Evolutionary conservation across 2,329 filamentous ascomycete genomes (phyloP).

Genomic region (Phyllosticta citribraziliensis): DNA sequence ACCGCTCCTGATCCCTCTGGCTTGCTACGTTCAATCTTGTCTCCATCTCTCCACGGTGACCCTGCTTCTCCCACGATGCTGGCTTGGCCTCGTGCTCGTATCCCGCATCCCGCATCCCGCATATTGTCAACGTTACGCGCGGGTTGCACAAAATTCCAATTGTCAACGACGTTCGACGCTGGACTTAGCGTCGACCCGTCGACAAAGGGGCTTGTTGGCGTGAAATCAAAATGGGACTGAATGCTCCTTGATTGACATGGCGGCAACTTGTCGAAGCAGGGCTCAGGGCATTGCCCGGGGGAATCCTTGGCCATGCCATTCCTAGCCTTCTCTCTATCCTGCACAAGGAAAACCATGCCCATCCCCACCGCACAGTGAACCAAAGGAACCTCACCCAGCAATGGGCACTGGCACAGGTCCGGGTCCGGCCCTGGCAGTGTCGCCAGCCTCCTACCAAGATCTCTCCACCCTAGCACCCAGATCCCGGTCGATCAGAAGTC

Average conservation of each 20-base stretch:
- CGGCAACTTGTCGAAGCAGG: background rate
- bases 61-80: background rate
- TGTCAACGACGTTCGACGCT: background rate
- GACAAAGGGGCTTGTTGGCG: background rate
- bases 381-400: background rate
- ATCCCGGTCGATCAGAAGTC: background rate
- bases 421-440: background rate
- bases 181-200: background rate
- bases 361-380: background rate
- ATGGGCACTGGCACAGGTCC: background rate
- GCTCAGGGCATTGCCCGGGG: background rate
- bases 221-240: background rate
- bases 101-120: background rate
- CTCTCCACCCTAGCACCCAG: background rate
- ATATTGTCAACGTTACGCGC: background rate
- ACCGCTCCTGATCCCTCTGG: background rate
- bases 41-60: background rate
- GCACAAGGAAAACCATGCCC: background rate
- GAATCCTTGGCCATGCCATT: background rate
- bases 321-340: background rate
- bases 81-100: background rate
- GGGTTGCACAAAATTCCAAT: constrained; percentile 1
- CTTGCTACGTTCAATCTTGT: background rate
- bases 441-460: background rate
- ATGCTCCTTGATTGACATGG: background rate